Evolutionary conservation across 805 yeast species (phyloP), one percentile per base, ranked within the genome.

Genomic region (Teunomyces cretensis): DNA sequence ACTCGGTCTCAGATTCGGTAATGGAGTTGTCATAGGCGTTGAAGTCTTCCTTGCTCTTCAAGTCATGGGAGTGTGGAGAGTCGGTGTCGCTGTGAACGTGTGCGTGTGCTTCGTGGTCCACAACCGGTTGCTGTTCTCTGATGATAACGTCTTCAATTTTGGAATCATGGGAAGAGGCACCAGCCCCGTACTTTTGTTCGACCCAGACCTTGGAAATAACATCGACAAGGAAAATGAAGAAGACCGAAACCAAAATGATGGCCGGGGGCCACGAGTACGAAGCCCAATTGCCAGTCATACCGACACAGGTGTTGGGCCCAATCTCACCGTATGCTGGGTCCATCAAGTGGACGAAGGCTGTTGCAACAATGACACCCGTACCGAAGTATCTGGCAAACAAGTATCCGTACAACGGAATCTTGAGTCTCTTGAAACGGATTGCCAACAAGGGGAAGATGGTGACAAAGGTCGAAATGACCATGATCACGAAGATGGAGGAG

Each of bases 381-480:
- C 70, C 68, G 42, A 65, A 62, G 22, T 27, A 37, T 16, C 32
- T 37, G 13, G 41, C 41, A 14, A 37, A 27, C 32, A 37, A 37
- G 19, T 27, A 37, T 7, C 41, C 30, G 11, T 28, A 37, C 22
- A 28, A 28, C 16, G 41, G 41, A 11, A 37, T 37, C 13, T 14
- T 11, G 24, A 37, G 30, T 2, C 19, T 13, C 14, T 15, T 27
- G 32, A 15, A 37, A 9, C 41, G 41, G 12, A 28, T 11, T 3
- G 86, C 73, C 30, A 83, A 57, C 2, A 84, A 58, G 1, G 88
- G 88, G 62, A 83, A 76, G 45, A 76, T 76, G 1, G 83, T 58
- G 15, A 87, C 87, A 39, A 75, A 50, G 1, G 75, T 60, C 3
- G 83, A 73, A 6, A 79, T 72, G 0, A 76, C 60, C 45, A 81